Percentiles rank a stretch among this genome's conserved stretches.
Conservation (phyloP, 2,329 filamentous ascomycete genomes). For the Huntiella decipiens region DNA sequence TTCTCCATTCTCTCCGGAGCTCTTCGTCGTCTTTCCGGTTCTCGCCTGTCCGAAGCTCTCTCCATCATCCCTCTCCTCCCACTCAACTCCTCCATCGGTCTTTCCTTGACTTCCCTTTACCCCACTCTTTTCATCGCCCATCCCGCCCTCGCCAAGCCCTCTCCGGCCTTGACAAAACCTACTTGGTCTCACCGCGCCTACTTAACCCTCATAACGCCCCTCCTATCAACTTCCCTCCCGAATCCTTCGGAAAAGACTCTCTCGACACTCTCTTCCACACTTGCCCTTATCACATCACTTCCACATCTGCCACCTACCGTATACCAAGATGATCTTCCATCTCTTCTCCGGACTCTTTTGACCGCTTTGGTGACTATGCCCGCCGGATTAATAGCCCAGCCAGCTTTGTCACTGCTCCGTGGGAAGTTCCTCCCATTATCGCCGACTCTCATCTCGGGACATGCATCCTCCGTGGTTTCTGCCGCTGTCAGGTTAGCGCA, state of each 20-base stretch:
- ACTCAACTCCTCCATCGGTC: conserved; percentile 17
- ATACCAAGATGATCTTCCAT: conserved; percentile 31
- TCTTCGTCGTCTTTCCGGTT: conserved; percentile 21
- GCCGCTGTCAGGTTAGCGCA: conserved; percentile 18
- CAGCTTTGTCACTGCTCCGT: conserved; percentile 29
- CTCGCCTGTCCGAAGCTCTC: conserved; percentile 18
- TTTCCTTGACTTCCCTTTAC: conserved; percentile 23
- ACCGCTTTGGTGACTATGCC: conserved; percentile 25
- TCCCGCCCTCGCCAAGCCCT: conserved; percentile 21
- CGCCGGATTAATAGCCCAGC: conserved; percentile 25
- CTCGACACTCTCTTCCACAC: conserved; percentile 23
- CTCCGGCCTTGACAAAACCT: conserved; percentile 25
- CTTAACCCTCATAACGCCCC: conserved; percentile 25
- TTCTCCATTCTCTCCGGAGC: conserved; percentile 18
- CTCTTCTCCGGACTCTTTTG: conserved; percentile 30
- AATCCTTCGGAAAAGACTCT: conserved; percentile 15
- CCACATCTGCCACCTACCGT: conserved; percentile 30
- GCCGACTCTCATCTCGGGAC: conserved; percentile 26
- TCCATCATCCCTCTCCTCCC: conserved; percentile 21
- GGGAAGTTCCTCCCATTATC: conserved; percentile 26
- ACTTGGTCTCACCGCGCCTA: conserved; percentile 32
- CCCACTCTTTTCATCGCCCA: conserved; percentile 25
- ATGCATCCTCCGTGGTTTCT: conserved; percentile 29
- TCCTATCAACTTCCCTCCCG: conserved; percentile 26
- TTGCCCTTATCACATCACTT: conserved; percentile 29